These are phyloP conservation scores for Casuarina equisetifolia DNA, from an alignment of 306 rosid species.

Conservation along the genomic window DNA sequence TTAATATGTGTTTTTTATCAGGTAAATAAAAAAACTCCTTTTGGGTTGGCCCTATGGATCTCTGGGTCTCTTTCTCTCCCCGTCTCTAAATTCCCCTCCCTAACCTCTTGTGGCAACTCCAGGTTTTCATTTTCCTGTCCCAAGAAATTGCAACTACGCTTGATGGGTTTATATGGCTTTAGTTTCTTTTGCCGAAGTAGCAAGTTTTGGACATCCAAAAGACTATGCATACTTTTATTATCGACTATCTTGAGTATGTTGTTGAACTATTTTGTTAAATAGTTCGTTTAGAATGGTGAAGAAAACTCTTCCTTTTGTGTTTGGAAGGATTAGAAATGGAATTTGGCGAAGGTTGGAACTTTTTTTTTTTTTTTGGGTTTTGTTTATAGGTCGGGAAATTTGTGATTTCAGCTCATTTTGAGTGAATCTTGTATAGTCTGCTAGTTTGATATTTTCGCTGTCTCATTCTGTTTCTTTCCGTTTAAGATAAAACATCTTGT, in stretches of 20 bases:
- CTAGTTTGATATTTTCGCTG: not conserved
- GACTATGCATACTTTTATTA: not conserved
- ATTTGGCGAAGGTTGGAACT: not conserved
- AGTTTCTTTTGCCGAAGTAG: not conserved
- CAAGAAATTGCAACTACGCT: not conserved
- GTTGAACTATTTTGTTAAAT: not conserved
- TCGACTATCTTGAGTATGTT: not conserved
- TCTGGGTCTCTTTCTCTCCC: not conserved
- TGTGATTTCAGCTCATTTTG: constrained; percentile 2
- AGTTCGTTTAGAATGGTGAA: not conserved
- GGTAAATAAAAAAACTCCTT: constrained; percentile 7
- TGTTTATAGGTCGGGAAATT: not conserved
- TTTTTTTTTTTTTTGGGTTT: constrained; percentile 1
- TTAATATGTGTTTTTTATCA: constrained; percentile 1
- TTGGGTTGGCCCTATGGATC: constrained; percentile 11
- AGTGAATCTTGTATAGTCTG: not conserved
- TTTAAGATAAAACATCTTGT: not conserved
- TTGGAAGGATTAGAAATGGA: not conserved
- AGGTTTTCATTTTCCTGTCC: not conserved
- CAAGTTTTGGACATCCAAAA: not conserved
- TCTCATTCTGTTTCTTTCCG: not conserved
- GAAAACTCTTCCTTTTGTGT: not conserved
- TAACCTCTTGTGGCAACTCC: not conserved
- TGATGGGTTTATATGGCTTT: not conserved
- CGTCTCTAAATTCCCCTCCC: not conserved